phyloP scores from a whole-genome alignment of 176 grass and related monocot genomes.

The Paspalum vaginatum region DNA sequence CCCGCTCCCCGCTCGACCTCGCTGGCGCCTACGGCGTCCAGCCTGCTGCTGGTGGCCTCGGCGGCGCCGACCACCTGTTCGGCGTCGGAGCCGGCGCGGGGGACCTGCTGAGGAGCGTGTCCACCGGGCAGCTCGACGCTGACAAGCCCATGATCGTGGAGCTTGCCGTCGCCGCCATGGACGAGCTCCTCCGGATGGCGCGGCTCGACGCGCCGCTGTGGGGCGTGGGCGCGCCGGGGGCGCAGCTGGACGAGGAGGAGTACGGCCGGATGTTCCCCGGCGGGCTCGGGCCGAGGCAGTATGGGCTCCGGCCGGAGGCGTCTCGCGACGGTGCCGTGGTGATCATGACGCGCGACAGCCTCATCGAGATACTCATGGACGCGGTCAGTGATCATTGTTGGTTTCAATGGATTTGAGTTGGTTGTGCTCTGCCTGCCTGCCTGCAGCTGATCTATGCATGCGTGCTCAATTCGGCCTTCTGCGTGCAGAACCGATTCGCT shows the following conservation, averaged over 20 bases:
- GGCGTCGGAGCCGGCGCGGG: conserved; percentile 36
- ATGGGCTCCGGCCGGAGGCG: conserved; percentile 63
- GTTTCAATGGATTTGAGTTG: not conserved
- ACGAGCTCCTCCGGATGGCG: conserved; percentile 86
- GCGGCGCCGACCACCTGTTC: conserved; percentile 50
- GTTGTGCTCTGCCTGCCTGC: not conserved
- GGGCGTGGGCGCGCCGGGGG: conserved; percentile 27
- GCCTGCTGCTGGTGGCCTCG: not conserved
- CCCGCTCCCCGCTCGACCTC: conserved; percentile 65
- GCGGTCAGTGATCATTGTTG: conserved; percentile 41
- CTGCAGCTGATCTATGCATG: not conserved
- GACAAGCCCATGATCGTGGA: conserved; percentile 90
- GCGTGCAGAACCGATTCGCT: conserved; percentile 59
- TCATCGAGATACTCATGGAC: conserved; percentile 88
- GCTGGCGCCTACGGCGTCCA: conserved; percentile 51
- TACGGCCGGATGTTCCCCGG: conserved; percentile 63
- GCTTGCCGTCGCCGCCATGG: conserved; percentile 88
- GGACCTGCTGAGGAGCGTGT: conserved; percentile 55
- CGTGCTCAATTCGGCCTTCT: not conserved
- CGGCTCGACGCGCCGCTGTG: conserved; percentile 72
- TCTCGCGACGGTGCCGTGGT: conserved; percentile 66
- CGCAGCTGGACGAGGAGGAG: conserved; percentile 73
- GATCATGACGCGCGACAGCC: conserved; percentile 71
- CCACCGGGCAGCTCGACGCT: conserved; percentile 43
- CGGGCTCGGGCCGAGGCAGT: conserved; percentile 68